Conservation (phyloP, 768 basidiomycete species). For the Trametes elegans region DNA sequence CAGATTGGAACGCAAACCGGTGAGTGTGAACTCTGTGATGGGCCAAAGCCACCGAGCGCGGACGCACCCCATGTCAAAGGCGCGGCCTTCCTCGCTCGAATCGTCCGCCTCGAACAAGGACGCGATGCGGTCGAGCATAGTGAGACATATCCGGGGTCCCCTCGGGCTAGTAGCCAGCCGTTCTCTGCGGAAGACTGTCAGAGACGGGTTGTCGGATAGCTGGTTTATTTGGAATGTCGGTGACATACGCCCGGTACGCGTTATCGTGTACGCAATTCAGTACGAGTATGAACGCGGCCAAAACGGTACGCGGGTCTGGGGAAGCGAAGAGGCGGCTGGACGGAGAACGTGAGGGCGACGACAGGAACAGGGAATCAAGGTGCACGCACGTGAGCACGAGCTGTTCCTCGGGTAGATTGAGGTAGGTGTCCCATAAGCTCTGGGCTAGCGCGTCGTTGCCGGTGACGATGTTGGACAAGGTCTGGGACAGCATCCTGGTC, state of each 20-base stretch:
- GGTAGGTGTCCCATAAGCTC: slow-evolving; percentile 62
- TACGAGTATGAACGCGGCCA: slow-evolving; percentile 67
- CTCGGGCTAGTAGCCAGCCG: slow-evolving; percentile 50
- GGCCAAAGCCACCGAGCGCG: too few relatives aligned
- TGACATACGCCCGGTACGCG: slow-evolving; percentile 52
- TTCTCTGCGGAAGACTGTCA: slow-evolving; percentile 36
- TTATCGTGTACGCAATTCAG: slow-evolving; percentile 68
- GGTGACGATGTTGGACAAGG: slow-evolving; percentile 83
- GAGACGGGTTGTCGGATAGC: not conserved
- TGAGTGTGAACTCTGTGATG: too few relatives aligned
- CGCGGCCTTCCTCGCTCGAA: slow-evolving; percentile 57
- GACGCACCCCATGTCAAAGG: slow-evolving; percentile 75
- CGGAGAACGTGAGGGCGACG: not conserved
- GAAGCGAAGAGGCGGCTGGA: slow-evolving; percentile 52
- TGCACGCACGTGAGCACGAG: slow-evolving; percentile 68
- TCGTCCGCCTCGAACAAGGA: slow-evolving; percentile 66
- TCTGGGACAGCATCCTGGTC: slow-evolving; percentile 69
- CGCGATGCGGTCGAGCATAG: slow-evolving; percentile 72
- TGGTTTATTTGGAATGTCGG: slow-evolving; percentile 4
- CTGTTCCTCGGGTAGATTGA: slow-evolving; percentile 69
- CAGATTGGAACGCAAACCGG: slow-evolving; percentile 1
- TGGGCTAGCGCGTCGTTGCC: slow-evolving; percentile 57
- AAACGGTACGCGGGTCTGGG: slow-evolving; percentile 57
- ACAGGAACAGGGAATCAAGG: not conserved
- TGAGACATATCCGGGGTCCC: slow-evolving; percentile 65